phyloP scores from a whole-genome alignment of 1,284 basidiomycete species.

The Ustilago lituana region DNA sequence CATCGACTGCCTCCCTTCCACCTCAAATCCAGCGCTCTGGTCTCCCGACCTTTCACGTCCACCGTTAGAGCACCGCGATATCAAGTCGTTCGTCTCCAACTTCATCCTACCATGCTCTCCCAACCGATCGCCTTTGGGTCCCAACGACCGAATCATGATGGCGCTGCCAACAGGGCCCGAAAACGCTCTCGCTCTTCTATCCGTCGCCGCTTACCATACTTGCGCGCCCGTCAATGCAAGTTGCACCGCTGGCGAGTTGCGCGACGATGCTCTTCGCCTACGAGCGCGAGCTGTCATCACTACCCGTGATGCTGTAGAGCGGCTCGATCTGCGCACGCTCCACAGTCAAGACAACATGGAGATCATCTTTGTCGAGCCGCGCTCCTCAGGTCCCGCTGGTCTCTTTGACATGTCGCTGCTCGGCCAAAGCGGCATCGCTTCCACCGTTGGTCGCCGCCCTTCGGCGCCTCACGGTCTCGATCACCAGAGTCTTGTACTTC shows the following conservation, averaged over 20 bases:
- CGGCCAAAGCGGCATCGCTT: constrained; percentile 40
- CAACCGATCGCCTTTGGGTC: constrained; percentile 40
- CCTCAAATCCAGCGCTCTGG: constrained; percentile 63
- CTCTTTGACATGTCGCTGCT: constrained; percentile 63
- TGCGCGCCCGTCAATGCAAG: constrained; percentile 66
- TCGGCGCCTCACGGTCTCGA: constrained; percentile 58
- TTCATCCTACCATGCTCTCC: constrained; percentile 59
- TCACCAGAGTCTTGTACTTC: constrained; percentile 64
- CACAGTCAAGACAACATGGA: constrained; percentile 62
- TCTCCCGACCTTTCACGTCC: constrained; percentile 63
- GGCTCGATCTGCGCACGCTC: constrained; percentile 57
- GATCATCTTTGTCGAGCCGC: constrained; percentile 64
- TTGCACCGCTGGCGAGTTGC: constrained; percentile 65
- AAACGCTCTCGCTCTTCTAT: constrained; percentile 62
- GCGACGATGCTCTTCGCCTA: constrained; percentile 65
- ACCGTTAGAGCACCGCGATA: constrained; percentile 62
- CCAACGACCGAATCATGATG: constrained; percentile 67
- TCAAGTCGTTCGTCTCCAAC: constrained; percentile 59
- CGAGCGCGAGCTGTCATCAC: constrained; percentile 65
- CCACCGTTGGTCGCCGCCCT: constrained; percentile 46
- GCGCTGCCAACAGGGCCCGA: constrained; percentile 66
- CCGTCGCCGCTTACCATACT: constrained; percentile 64
- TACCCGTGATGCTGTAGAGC: constrained; percentile 61
- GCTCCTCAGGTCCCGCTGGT: constrained; percentile 59
- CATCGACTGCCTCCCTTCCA: constrained; percentile 62